phyloP scores from a whole-genome alignment of 2,329 filamentous ascomycete genomes.

The Gnomoniopsis smithogilvyi region DNA sequence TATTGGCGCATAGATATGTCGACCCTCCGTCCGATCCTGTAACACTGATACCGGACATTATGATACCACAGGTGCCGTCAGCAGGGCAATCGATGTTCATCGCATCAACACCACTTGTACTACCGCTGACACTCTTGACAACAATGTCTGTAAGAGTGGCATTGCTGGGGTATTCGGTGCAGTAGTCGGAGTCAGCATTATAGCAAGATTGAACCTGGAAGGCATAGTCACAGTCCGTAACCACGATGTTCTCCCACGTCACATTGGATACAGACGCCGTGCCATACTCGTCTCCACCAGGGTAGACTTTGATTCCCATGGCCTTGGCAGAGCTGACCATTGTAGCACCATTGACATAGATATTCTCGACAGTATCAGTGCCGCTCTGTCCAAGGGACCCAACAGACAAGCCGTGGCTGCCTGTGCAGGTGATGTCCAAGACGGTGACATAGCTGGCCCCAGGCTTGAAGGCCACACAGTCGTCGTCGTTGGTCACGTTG shows the following conservation, averaged over 20 bases:
- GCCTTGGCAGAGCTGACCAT: slow-evolving; percentile 21
- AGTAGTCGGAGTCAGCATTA: slow-evolving; percentile 32
- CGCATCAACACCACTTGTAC: slow-evolving; percentile 33
- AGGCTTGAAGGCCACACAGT: slow-evolving; percentile 43
- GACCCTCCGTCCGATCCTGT: slow-evolving; percentile 26
- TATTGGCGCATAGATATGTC: slow-evolving; percentile 15
- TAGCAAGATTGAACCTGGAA: slow-evolving; percentile 45
- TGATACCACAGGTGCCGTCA: slow-evolving; percentile 34
- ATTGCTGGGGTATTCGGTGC: slow-evolving; percentile 30
- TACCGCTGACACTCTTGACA: slow-evolving; percentile 35
- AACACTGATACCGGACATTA: slow-evolving; percentile 31
- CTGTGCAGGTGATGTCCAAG: slow-evolving; percentile 38
- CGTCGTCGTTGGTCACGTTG: slow-evolving; percentile 38
- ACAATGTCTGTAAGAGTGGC: slow-evolving; percentile 32
- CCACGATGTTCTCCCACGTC: slow-evolving; percentile 35
- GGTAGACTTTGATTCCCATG: slow-evolving; percentile 37
- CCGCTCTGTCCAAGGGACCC: slow-evolving; percentile 38
- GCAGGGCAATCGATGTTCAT: slow-evolving; percentile 36
- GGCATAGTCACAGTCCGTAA: slow-evolving; percentile 38
- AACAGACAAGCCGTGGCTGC: slow-evolving; percentile 45
- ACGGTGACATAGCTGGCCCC: slow-evolving; percentile 37
- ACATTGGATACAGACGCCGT: slow-evolving; percentile 37
- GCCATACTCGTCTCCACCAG: slow-evolving; percentile 30
- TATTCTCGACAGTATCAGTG: slow-evolving; percentile 39
- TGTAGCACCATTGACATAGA: slow-evolving; percentile 35